These are phyloP conservation scores for Daedaleopsis sinensis DNA, from an alignment of 768 basidiomycete genomes.

Conservation along the genomic window DNA sequence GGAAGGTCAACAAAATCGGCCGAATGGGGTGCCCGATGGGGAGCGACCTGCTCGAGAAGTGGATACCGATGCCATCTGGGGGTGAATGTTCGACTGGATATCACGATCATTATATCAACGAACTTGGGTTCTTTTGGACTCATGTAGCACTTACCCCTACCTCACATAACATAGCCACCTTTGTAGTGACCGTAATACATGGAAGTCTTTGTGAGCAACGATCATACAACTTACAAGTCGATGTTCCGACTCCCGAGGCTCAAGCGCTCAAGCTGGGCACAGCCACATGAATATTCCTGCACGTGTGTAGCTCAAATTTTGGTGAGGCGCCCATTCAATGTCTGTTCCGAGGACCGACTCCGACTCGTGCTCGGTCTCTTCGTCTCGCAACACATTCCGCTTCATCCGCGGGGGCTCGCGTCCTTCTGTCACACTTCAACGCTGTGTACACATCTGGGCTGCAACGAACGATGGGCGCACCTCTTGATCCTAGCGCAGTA, in stretches of 20 bases:
- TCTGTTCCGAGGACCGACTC: too few relatives aligned
- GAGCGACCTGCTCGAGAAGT: constrained; percentile 22
- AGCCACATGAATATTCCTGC: neutral
- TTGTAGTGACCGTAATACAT: too few relatives aligned
- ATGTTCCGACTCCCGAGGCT: too few relatives aligned
- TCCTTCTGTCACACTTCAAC: too few relatives aligned
- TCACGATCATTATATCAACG: too few relatives aligned
- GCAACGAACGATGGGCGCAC: constrained; percentile 10
- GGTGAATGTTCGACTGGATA: constrained; percentile 2
- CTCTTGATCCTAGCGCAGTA: constrained; percentile 46
- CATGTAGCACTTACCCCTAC: too few relatives aligned
- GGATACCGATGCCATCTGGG: constrained; percentile 25
- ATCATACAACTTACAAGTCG: too few relatives aligned
- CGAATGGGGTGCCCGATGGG: neutral
- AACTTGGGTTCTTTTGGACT: too few relatives aligned
- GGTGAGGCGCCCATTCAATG: neutral
- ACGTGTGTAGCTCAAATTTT: neutral
- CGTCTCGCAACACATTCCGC: neutral
- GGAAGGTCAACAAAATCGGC: constrained; percentile 1
- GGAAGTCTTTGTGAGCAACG: too few relatives aligned
- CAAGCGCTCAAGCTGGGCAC: neutral
- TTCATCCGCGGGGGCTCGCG: neutral
- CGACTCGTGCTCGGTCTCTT: neutral
- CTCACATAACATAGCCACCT: too few relatives aligned
- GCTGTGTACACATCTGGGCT: neutral